These are phyloP conservation scores for Nicotiana noctiflora DNA, from an alignment of 257 asterid genomes.

Conservation along the genomic window DNA sequence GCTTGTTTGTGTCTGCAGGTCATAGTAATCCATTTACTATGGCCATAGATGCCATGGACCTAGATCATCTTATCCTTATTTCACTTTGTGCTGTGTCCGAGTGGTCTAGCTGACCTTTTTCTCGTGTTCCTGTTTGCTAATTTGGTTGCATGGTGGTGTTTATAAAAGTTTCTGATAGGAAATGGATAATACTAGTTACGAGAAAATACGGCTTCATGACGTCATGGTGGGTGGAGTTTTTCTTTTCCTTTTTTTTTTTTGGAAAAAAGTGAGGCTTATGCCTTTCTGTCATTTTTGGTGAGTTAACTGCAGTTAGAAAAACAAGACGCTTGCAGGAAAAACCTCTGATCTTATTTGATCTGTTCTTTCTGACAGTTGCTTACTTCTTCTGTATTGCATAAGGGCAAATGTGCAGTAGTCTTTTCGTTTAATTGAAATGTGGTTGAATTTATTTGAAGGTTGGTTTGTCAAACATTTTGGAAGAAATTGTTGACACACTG, in stretches of 20 bases:
- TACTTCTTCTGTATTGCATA: background rate
- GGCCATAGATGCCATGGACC: background rate
- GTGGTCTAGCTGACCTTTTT: background rate
- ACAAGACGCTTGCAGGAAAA: background rate
- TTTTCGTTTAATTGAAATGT: constrained; percentile 3
- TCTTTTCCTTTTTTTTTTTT: background rate
- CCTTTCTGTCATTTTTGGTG: background rate
- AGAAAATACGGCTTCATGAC: background rate
- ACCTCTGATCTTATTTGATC: background rate
- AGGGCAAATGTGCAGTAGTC: background rate
- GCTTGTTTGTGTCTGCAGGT: background rate
- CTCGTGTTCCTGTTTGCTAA: background rate
- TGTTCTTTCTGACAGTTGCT: background rate
- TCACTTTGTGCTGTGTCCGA: constrained; percentile 2
- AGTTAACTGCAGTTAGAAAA: background rate
- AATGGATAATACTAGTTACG: background rate
- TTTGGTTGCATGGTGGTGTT: constrained; percentile 2
- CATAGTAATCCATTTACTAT: background rate
- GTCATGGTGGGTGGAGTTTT: background rate
- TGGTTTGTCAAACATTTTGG: constrained; percentile 75
- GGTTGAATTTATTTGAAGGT: constrained; percentile 46
- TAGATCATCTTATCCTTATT: background rate
- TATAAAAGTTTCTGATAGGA: background rate
- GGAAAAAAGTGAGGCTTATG: background rate
- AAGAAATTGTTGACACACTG: constrained; percentile 62